Evolutionary conservation across 768 basidiomycete genomes (phyloP).

Genomic region (Phlebiopsis gigantea): DNA sequence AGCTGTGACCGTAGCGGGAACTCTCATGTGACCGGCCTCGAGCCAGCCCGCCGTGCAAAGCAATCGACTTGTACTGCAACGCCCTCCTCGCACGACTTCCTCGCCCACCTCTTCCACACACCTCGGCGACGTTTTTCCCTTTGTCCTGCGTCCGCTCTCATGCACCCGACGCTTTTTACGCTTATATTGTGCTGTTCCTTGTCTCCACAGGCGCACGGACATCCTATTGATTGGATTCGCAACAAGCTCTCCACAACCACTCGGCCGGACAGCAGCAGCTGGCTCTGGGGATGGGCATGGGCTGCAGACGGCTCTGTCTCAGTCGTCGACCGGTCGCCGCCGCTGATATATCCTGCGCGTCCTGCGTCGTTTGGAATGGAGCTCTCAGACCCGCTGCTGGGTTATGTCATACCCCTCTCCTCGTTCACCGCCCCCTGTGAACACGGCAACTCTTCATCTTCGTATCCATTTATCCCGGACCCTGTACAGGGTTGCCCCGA

Average conservation of each 20-base stretch:
- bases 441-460: conserved; percentile 22
- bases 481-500: conserved; percentile 55
- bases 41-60: neutral
- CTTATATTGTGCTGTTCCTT: conserved; percentile 1
- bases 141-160: neutral
- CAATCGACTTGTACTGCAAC: neutral
- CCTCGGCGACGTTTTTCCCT: neutral
- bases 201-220: conserved; percentile 11
- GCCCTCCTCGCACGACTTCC: neutral
- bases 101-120: neutral
- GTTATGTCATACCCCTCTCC: conserved; percentile 33
- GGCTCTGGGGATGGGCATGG: conserved; percentile 37
- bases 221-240: conserved; percentile 25
- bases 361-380: conserved; percentile 75
- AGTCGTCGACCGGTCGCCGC: conserved; percentile 69
- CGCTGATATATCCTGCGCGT: conserved; percentile 65
- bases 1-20: neutral
- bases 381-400: conserved; percentile 44
- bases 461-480: conserved; percentile 16
- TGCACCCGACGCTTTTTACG: neutral
- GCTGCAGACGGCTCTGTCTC: conserved; percentile 49
- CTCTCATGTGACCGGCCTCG: neutral
- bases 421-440: conserved; percentile 40
- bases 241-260: conserved; percentile 20
- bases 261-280: conserved; percentile 26